Base-by-base conservation (phyloP, 1,139 yeast genomes). In the Saccharomyces hybrid region DNA sequence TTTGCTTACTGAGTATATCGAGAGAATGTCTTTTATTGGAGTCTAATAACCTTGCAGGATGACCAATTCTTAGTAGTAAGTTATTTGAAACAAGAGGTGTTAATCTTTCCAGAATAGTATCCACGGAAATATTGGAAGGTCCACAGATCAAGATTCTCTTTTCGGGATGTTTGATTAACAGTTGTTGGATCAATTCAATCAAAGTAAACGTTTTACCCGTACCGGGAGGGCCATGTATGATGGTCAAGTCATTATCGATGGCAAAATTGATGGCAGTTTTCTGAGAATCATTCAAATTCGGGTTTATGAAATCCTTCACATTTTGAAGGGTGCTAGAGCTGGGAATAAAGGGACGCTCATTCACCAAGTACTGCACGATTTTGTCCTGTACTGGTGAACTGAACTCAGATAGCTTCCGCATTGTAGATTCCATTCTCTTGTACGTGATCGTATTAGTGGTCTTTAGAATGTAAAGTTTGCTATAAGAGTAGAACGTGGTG, bases 81-180 rank as follows among this genome's bases (percentile, higher is more conserved):
- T 77, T 77, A 7, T 79, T 83, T 1, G 81, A 78, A 27, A 78
- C 63, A 5, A 71, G 73, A 13, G 72, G 70, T n/a, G 83, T 78
- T 27, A 91, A 70, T 57, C 97, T 75, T 67, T 91, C 98, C 51
- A 90, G 71, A 31, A 93, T 87, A 0, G 96, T 93, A 69, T 93
- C 98, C 0, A 90, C 97, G 0, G 97, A 84, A n/a, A 90, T 85
- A 67, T 93, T 93, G 0, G 98, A 91, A 0, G 98, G 96, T 0
- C 97, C 98, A 72, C 98, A 91, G 0, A 93, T 95, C 46, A 93
- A 74, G 0, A 93, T 84, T 52, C 93, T 75, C 60, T 86, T 14
- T n/a, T 41, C 16, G 23, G 34, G 84, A 7, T 83, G 82, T 13
- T 73, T 73, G 14, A 74, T 75, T 0, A 85, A 78, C 54, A 89